These are phyloP conservation scores for Platanus orientalis DNA, from an alignment of 164 flowering plant genomes.

Conservation along the genomic window DNA sequence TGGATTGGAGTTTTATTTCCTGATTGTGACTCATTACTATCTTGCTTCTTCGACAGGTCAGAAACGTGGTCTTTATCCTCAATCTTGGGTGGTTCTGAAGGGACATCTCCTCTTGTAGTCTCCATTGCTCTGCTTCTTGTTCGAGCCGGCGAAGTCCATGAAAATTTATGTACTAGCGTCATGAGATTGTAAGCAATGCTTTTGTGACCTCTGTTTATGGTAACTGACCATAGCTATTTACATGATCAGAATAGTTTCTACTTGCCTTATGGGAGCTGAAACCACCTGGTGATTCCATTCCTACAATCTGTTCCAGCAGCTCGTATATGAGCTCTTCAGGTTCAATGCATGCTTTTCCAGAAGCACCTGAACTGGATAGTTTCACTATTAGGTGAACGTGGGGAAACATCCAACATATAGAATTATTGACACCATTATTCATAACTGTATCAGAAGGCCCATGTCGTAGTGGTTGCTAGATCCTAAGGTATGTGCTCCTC, in stretches of 20 bases:
- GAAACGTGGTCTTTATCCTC: too few species aligned
- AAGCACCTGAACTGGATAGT: conserved; percentile 1
- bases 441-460: conserved; percentile 5
- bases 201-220: too few species aligned
- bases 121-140: too few species aligned
- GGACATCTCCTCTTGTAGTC: too few species aligned
- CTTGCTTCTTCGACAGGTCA: too few species aligned
- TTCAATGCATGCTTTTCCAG: conserved; percentile 3
- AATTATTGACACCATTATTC: background rate
- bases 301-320: conserved; percentile 3
- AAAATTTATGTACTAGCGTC: too few species aligned
- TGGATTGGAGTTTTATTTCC: too few species aligned
- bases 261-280: conserved; percentile 11
- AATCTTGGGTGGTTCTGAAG: too few species aligned
- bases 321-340: conserved; percentile 8
- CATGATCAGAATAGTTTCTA: conserved; percentile 15
- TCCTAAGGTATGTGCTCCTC: background rate
- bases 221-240: conserved; percentile 11
- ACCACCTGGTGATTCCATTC: conserved; percentile 7
- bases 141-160: too few species aligned
- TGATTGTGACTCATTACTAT: too few species aligned
- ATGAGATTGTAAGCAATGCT: too few species aligned
- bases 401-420: conserved; percentile 1
- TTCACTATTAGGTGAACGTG: conserved; percentile 3
- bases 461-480: background rate